These are phyloP conservation scores for Cladosporium sp. DNA, from an alignment of 2,329 filamentous ascomycete genomes.

Conservation along the genomic window DNA sequence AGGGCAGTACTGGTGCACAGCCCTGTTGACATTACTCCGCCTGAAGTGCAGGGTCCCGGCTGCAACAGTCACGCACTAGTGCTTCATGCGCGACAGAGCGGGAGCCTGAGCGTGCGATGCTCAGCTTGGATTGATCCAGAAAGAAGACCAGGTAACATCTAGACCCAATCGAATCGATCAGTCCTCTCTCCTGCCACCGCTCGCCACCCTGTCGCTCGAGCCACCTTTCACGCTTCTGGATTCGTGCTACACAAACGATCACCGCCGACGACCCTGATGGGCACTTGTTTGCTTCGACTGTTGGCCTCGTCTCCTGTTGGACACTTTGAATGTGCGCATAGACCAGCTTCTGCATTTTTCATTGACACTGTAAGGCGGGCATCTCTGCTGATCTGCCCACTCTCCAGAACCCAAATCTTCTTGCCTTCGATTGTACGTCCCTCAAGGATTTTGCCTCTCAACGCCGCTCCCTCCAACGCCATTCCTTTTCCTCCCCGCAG, in stretches of 20 bases:
- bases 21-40: not conserved
- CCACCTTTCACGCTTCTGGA: not conserved
- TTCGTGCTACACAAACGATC: conserved; percentile 6
- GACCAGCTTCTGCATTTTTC: not conserved
- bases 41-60: conserved; percentile 10
- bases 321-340: not conserved
- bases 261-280: not conserved
- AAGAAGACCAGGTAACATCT: not conserved
- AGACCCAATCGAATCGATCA: not conserved
- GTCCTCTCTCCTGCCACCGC: not conserved
- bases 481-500: conserved; percentile 9
- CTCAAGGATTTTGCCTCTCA: not conserved
- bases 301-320: not conserved
- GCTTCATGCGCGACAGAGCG: conserved; percentile 1
- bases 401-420: not conserved
- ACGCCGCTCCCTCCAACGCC: not conserved
- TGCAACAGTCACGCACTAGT: not conserved
- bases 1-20: not conserved
- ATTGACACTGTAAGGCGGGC: not conserved
- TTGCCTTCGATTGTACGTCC: not conserved
- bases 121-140: not conserved
- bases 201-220: not conserved
- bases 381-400: not conserved
- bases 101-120: not conserved
- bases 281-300: conserved; percentile 5